Evolutionary conservation across 2,329 filamentous ascomycete genomes (phyloP), one percentile per base, ranked within the genome.

Genomic region (Ophiostoma sp.): DNA sequence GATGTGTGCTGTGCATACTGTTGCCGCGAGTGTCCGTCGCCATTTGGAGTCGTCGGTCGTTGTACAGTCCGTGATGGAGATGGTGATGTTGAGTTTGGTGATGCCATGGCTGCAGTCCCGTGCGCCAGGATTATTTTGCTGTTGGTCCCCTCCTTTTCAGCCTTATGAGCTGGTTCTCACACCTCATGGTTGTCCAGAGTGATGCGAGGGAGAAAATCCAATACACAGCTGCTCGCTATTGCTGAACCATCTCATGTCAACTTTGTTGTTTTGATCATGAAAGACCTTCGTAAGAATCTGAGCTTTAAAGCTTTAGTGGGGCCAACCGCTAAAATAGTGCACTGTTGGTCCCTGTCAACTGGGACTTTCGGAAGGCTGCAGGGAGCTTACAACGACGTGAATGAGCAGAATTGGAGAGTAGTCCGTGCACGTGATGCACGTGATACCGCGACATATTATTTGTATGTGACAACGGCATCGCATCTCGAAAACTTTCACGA

Each of bases 101-200:
- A 73, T 48, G 72, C 48, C 57, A 73, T 70, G 57, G 45, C 17
- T 55, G 66, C 33, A 15, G 66, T 50, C 48, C 28, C 9, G 11
- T 25, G 36, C 69, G 39, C 39, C 19, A 7, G 12, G 69, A 9
- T 22, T 59, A 50, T 66, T 3, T 17, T 50, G 57, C 19, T 52
- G 42, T 45, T 22, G 61, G 9, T 64, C 57, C 50, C 70, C 70
- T 64, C 57, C 31, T 42, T 36, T 57, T 39, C 17, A 28, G 25
- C 36, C 36, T 17, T 45, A 28, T 42, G 15, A n/a, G 22, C 25
- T 2, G 36, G 2, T 6, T 28, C 19, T 28, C 22, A 42, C 22
- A 39, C 69, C 17, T 39, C 69, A 70, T 48, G 25, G 12, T 61
- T 31, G n/a, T 25, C 31, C 11, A 19, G 66, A 25, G 28, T 69